phyloP scores from a whole-genome alignment of 1,139 yeast species.

The Ogataea hybrid region DNA sequence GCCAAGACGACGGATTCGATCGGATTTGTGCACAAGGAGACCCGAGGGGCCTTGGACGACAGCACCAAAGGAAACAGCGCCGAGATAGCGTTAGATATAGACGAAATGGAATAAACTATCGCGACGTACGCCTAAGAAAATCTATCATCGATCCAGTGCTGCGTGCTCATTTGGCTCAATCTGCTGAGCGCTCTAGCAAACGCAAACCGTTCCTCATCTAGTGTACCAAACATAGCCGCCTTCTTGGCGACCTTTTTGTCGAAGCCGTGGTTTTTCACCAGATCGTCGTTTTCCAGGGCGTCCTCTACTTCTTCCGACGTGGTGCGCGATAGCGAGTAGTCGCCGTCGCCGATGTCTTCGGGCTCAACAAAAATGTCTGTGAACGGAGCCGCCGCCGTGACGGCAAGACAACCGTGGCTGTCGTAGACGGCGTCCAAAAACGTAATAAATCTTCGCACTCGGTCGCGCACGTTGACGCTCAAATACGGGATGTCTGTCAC shows the following conservation, averaged over 20 bases:
- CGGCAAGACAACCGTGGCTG: constrained; percentile 80
- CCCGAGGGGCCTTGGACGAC: constrained; percentile 16
- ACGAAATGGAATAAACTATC: constrained; percentile 26
- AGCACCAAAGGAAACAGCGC: constrained; percentile 48
- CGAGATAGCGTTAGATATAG: constrained; percentile 64
- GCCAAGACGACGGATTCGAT: constrained; percentile 33
- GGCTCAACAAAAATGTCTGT: constrained; percentile 85
- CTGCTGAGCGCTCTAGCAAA: constrained; percentile 93
- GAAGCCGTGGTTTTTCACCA: constrained; percentile 70
- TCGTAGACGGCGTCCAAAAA: constrained; percentile 95
- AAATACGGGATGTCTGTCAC: constrained; percentile 90
- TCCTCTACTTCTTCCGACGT: constrained; percentile 39
- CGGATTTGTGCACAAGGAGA: constrained; percentile 46
- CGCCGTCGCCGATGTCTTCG: constrained; percentile 56
- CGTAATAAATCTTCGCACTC: constrained; percentile 86
- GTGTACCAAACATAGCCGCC: constrained; percentile 73
- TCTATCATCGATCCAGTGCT: constrained; percentile 73
- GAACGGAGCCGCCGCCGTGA: constrained; percentile 84
- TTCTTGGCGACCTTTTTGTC: constrained; percentile 72
- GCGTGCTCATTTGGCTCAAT: constrained; percentile 89
- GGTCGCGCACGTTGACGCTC: constrained; percentile 74
- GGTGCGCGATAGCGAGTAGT: constrained; percentile 43
- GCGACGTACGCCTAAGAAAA: background rate
- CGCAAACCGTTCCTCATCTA: constrained; percentile 94
- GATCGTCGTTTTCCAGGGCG: constrained; percentile 53